Base-by-base conservation (phyloP, 1,139 yeast genomes). In the Pneumocystis carinii region DNA sequence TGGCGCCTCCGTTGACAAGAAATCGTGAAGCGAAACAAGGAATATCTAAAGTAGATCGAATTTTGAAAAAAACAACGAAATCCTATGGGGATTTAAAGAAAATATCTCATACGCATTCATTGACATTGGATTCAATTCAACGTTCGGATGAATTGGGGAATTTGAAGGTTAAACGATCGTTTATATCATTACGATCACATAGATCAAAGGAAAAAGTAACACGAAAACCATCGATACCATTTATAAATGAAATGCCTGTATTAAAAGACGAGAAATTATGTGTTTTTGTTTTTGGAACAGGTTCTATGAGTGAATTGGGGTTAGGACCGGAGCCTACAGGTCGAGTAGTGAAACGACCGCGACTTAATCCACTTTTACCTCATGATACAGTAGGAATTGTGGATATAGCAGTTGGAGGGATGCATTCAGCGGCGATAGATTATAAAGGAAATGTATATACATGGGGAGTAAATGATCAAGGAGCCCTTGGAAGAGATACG, bases 401-500 rank as follows among this genome's bases (percentile, higher is more conserved):
- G 24, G 92, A 88, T 68, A 78, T 92, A 71, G 90, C 95, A 1
- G 96, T 83, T 32, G 98, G 99, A 59, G 99, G 98, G 62, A 92
- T 94, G 85, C 99, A 92, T 72, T 83, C 87, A 0, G 74, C 94
- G 59, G 97, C 94, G 0, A 75, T 92, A 63, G 97, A 90, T 71
- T 75, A 82, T 48, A 76, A 80, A 35, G 89, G 88, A 68, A 78
- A 82, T 64, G 74, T 92, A 8, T 90, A 97, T 96, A 87, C 96
- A 2, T 92, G 99, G 99, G 99, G 99, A 65, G 86, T 87, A 63
- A 94, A 92, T 71, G 99, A 92, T 71, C 85, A 89, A 66, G 90
- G 86, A 53, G 97, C 88, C 1, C 78, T 92, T 63, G 98, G 97
- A n/a, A 83, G 99, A 73, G 87, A 86, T 69, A 86, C 96, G 0